These are phyloP conservation scores for Balamuthia mandrillaris DNA, from an alignment of 208 protist genomes.

Conservation along the genomic window DNA sequence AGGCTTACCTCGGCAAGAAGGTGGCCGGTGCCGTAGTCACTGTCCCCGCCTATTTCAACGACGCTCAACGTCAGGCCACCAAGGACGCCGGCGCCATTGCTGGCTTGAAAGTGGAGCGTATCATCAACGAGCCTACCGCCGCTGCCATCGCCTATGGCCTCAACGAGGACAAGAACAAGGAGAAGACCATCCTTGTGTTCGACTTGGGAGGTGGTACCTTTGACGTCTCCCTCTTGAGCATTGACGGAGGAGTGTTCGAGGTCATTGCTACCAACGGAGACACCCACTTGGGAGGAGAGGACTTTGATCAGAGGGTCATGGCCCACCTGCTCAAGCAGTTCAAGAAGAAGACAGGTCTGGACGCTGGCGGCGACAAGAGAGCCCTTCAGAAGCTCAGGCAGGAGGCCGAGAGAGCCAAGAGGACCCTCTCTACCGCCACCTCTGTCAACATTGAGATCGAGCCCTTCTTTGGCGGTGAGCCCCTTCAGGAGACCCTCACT, in stretches of 20 bases:
- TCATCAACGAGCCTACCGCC: conserved; percentile 98
- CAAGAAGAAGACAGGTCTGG: conserved; percentile 85
- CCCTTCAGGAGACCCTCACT: conserved; percentile 74
- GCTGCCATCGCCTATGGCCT: conserved; percentile 96
- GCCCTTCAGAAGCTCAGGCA: conserved; percentile 76
- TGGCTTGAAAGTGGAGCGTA: conserved; percentile 93
- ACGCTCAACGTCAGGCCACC: conserved; percentile 93
- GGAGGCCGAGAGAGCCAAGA: conserved; percentile 89
- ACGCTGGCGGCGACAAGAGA: conserved; percentile 63
- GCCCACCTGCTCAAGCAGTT: conserved; percentile 87
- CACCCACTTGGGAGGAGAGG: conserved; percentile 94
- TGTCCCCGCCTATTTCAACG: conserved; percentile 98
- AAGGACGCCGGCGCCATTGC: conserved; percentile 95
- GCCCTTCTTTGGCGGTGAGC: conserved; percentile 82
- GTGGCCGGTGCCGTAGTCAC: conserved; percentile 95
- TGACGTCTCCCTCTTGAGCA: conserved; percentile 96
- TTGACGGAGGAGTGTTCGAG: conserved; percentile 93
- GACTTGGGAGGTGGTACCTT: conserved; percentile 99
- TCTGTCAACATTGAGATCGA: conserved; percentile 86
- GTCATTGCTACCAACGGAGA: conserved; percentile 88
- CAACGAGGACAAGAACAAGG: conserved; percentile 75
- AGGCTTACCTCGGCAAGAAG: conserved; percentile 77
- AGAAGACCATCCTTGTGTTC: conserved; percentile 93
- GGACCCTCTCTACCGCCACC: conserved; percentile 76
- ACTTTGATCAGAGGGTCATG: conserved; percentile 93